Conservation (phyloP, 2,329 filamentous ascomycete genomes). For the Hypoxylon sp. region DNA sequence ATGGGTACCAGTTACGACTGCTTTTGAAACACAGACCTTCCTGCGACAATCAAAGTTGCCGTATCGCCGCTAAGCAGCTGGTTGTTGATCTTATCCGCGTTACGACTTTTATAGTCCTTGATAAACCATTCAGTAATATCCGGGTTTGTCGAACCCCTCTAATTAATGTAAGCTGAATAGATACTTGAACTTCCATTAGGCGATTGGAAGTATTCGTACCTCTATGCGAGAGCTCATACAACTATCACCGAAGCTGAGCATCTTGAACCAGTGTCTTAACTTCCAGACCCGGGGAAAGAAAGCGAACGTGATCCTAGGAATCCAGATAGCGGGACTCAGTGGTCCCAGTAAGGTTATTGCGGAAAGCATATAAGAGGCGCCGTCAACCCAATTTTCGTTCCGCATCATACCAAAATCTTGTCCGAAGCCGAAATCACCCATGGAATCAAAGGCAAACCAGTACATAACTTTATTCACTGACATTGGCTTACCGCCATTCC, state of each 20-base stretch:
- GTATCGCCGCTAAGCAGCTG: not conserved
- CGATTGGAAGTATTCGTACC: not conserved
- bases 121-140: not conserved
- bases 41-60: not conserved
- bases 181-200: no score
- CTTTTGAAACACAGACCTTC: not conserved
- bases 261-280: slow-evolving; percentile 18
- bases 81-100: not conserved
- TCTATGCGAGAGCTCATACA: slow-evolving; percentile 3
- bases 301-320: slow-evolving; percentile 12
- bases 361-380: slow-evolving; percentile 6
- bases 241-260: slow-evolving; percentile 16
- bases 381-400: slow-evolving; percentile 4
- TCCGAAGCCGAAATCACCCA: slow-evolving; percentile 21
- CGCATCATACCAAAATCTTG: slow-evolving; percentile 21
- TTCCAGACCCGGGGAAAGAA: slow-evolving; percentile 13
- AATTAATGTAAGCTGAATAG: not conserved
- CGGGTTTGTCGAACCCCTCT: not conserved
- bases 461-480: slow-evolving; percentile 16
- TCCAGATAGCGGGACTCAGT: slow-evolving; percentile 14
- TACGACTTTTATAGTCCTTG: not conserved
- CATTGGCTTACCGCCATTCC: not conserved
- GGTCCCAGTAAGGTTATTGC: slow-evolving; percentile 17
- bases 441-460: slow-evolving; percentile 29
- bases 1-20: not conserved